These are phyloP conservation scores for Salvia rosmarinus DNA, from an alignment of 257 asterid species.

Conservation along the genomic window DNA sequence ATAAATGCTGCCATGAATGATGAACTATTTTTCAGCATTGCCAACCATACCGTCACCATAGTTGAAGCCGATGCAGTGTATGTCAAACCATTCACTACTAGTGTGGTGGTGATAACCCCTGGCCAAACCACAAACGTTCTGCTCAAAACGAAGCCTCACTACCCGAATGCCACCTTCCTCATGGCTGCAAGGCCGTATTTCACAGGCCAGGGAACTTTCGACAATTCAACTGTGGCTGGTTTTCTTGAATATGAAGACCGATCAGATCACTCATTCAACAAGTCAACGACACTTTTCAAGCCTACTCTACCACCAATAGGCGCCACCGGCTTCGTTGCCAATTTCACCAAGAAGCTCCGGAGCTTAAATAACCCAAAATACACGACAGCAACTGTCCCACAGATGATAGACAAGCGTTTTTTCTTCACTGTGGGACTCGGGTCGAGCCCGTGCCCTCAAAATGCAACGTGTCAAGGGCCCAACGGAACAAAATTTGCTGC, in stretches of 20 bases:
- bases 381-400: constrained; percentile 53
- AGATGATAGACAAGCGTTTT: constrained; percentile 47
- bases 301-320: constrained; percentile 55
- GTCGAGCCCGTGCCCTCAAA: constrained; percentile 56
- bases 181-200: constrained; percentile 66
- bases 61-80: constrained; percentile 72
- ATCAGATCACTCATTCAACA: constrained; percentile 2
- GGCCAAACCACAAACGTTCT: constrained; percentile 76
- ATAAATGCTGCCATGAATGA: constrained; percentile 77
- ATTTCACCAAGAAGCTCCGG: constrained; percentile 52
- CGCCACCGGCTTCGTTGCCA: constrained; percentile 50
- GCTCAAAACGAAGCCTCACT: constrained; percentile 50
- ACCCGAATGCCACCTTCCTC: constrained; percentile 59
- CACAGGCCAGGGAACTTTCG: constrained; percentile 68
- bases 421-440: constrained; percentile 67
- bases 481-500: constrained; percentile 70
- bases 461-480: constrained; percentile 67
- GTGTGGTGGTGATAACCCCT: constrained; percentile 52
- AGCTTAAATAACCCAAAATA: constrained; percentile 58
- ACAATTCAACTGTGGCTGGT: constrained; percentile 69
- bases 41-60: constrained; percentile 59
- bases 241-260: constrained; percentile 56
- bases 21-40: constrained; percentile 66
- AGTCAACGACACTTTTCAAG: constrained; percentile 34
- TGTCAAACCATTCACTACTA: constrained; percentile 58